Conservation (phyloP, 306 rosid genomes). For the Prunus kanzakura region DNA sequence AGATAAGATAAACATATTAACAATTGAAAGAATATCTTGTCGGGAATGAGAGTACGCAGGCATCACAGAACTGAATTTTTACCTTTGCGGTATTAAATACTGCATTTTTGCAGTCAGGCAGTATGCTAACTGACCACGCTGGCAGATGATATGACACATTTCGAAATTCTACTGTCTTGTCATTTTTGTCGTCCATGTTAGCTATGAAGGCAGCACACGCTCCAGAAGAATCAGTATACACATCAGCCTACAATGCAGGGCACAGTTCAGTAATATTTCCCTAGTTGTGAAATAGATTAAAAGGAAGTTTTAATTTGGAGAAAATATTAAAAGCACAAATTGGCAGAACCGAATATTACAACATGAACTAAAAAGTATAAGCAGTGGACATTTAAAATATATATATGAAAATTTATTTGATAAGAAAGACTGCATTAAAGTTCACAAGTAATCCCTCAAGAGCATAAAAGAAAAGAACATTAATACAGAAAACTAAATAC, state of each 20-base stretch:
- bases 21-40: not conserved
- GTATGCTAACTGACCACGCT: constrained; percentile 99
- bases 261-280: constrained; percentile 12
- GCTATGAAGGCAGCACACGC: constrained; percentile 83
- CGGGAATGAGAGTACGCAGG: not conserved
- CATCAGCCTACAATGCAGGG: constrained; percentile 65
- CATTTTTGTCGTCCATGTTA: constrained; percentile 72
- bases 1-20: not conserved
- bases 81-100: constrained; percentile 89
- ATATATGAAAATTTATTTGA: too few species aligned
- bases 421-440: too few species aligned
- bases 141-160: constrained; percentile 80
- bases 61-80: constrained; percentile 18
- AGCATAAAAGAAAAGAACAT: too few species aligned
- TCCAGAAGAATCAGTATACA: constrained; percentile 75
- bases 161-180: constrained; percentile 63
- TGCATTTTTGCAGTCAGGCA: constrained; percentile 91
- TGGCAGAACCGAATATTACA: not conserved
- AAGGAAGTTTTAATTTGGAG: not conserved
- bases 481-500: too few species aligned
- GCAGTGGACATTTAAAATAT: not conserved
- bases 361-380: not conserved
- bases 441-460: too few species aligned
- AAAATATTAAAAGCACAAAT: not conserved
- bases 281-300: not conserved